Evolutionary conservation across 2,329 filamentous ascomycete genomes (phyloP).

Genomic region (Microcera coccophila): DNA sequence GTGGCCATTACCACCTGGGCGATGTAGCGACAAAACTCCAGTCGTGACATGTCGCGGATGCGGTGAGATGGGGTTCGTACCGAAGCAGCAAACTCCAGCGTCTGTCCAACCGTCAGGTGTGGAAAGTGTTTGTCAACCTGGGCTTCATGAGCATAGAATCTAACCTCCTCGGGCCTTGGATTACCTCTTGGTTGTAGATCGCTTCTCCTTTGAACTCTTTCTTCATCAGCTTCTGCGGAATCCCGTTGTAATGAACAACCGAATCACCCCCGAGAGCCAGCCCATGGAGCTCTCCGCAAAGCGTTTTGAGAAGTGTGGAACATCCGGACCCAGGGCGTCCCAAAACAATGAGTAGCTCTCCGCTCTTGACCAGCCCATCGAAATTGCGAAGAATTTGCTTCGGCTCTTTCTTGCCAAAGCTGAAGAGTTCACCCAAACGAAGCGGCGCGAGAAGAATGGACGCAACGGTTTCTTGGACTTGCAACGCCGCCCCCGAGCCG

Average conservation of each 20-base stretch:
- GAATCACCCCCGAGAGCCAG: slow-evolving; percentile 49
- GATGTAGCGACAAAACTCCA: slow-evolving; percentile 59
- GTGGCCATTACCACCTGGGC: slow-evolving; percentile 65
- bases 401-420: slow-evolving; percentile 39
- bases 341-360: slow-evolving; percentile 66
- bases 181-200: slow-evolving; percentile 70
- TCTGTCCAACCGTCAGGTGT: slow-evolving; percentile 71
- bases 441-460: slow-evolving; percentile 57
- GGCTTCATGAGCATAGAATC: background rate
- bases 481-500: slow-evolving; percentile 62
- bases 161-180: background rate
- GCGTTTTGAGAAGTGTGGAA: slow-evolving; percentile 59
- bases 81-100: slow-evolving; percentile 67
- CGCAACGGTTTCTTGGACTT: slow-evolving; percentile 64
- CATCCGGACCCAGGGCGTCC: slow-evolving; percentile 64
- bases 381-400: slow-evolving; percentile 63
- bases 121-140: slow-evolving; percentile 70
- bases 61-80: slow-evolving; percentile 64
- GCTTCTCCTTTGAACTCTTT: slow-evolving; percentile 62
- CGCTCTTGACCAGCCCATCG: slow-evolving; percentile 59
- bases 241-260: slow-evolving; percentile 60
- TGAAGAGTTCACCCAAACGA: slow-evolving; percentile 53
- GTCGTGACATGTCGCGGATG: slow-evolving; percentile 57
- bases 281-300: slow-evolving; percentile 58
- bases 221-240: slow-evolving; percentile 49